Evolutionary conservation across 176 grass and related monocot species (phyloP).

Genomic region (Eremochloa ophiuroides): DNA sequence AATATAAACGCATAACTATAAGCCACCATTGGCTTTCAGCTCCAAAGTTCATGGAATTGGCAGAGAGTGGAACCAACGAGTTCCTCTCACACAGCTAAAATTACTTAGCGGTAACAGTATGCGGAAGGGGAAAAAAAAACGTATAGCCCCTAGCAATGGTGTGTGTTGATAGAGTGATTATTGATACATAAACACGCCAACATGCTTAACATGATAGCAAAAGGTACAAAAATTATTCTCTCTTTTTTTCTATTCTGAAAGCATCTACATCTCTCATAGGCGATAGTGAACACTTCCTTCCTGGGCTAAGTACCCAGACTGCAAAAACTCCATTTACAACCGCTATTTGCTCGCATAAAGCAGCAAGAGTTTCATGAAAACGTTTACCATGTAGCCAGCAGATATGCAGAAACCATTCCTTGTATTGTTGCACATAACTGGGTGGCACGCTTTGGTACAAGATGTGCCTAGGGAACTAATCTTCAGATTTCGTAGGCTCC

Average conservation of each 20-base stretch:
- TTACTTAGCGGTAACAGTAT: not conserved
- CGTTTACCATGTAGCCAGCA: constrained; percentile 13
- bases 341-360: constrained; percentile 11
- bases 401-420: not conserved
- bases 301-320: not conserved
- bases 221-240: not conserved
- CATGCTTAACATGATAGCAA: constrained; percentile 20
- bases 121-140: not conserved
- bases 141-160: not conserved
- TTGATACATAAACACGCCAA: constrained; percentile 3
- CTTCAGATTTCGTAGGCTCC: constrained; percentile 40
- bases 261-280: constrained; percentile 23
- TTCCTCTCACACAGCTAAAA: not conserved
- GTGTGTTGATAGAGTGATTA: not conserved
- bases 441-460: constrained; percentile 7
- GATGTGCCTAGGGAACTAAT: constrained; percentile 26
- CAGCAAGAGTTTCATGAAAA: constrained; percentile 11
- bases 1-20: not conserved
- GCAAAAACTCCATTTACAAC: not conserved
- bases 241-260: not conserved
- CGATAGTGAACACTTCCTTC: not conserved
- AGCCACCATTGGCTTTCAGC: not conserved
- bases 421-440: not conserved
- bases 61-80: not conserved
- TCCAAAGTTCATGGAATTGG: not conserved